Conservation (phyloP, 192 early-diverging fungal species). For the Umbelopsis ramanniana region DNA sequence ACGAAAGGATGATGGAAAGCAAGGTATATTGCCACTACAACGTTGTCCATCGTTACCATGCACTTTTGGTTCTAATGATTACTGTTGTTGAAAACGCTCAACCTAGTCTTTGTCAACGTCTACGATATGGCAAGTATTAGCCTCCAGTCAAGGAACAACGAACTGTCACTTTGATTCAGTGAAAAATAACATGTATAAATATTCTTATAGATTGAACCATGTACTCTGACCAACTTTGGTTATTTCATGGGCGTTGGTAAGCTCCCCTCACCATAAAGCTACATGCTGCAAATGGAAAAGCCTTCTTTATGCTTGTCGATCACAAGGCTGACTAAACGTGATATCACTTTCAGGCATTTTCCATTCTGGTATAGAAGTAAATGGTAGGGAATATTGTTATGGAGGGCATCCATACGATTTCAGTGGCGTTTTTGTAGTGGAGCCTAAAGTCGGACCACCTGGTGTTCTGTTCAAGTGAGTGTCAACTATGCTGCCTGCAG, state of each 20-base stretch:
- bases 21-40: constrained; percentile 4
- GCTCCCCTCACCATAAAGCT: neutral
- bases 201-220: constrained; percentile 26
- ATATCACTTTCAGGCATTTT: constrained; percentile 32
- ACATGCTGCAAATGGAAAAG: too few relatives aligned
- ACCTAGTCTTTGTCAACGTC: constrained; percentile 38
- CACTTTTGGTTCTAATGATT: too few relatives aligned
- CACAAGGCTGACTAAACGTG: neutral
- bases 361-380: constrained; percentile 43
- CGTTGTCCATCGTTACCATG: too few relatives aligned
- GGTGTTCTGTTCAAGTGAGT: constrained; percentile 32
- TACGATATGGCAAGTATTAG: constrained; percentile 37
- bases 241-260: constrained; percentile 34
- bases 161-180: neutral
- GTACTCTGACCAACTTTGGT: constrained; percentile 31
- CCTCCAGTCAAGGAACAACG: too few relatives aligned
- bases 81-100: neutral
- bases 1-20: neutral
- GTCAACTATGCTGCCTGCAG: too few relatives aligned
- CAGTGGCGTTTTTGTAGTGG: constrained; percentile 43
- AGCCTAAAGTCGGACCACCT: constrained; percentile 37
- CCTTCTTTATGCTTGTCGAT: neutral
- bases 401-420: constrained; percentile 42
- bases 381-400: constrained; percentile 43
- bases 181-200: neutral